Conservation (phyloP, 2,329 filamentous ascomycete genomes). For the Fusarium buharicum region DNA sequence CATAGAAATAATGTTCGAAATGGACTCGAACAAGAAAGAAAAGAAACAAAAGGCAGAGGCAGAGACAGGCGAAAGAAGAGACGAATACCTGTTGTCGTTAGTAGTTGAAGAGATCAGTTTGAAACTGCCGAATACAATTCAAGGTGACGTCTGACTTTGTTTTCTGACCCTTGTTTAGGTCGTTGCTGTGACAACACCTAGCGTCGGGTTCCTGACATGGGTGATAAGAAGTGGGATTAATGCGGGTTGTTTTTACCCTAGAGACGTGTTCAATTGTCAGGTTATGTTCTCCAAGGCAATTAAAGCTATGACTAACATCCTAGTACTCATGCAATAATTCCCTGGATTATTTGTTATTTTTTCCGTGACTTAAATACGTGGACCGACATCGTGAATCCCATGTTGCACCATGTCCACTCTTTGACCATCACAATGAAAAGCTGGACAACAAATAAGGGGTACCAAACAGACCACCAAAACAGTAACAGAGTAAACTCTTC, state of each 20-base stretch:
- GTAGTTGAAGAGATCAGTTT: conserved; percentile 29
- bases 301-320: neutral
- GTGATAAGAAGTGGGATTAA: conserved; percentile 3
- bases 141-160: conserved; percentile 44
- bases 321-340: neutral
- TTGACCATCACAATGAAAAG: neutral
- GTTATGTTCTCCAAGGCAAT: neutral
- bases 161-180: conserved; percentile 21
- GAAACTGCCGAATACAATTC: conserved; percentile 29
- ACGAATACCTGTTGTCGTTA: conserved; percentile 47
- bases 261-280: neutral
- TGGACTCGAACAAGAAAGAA: conserved; percentile 16
- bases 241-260: conserved; percentile 21
- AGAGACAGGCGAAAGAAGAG: conserved; percentile 11
- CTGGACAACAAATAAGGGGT: conserved; percentile 2
- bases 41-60: neutral
- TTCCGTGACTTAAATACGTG: neutral
- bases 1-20: conserved; percentile 41
- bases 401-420: neutral
- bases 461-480: conserved; percentile 6
- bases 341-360: conserved; percentile 4
- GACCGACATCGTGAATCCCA: too few relatives aligned
- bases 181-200: conserved; percentile 42
- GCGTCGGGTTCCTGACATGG: conserved; percentile 20
- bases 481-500: neutral